Evolutionary conservation across 2,329 filamentous ascomycete genomes (phyloP).

Genomic region (Alternaria gansuensis): DNA sequence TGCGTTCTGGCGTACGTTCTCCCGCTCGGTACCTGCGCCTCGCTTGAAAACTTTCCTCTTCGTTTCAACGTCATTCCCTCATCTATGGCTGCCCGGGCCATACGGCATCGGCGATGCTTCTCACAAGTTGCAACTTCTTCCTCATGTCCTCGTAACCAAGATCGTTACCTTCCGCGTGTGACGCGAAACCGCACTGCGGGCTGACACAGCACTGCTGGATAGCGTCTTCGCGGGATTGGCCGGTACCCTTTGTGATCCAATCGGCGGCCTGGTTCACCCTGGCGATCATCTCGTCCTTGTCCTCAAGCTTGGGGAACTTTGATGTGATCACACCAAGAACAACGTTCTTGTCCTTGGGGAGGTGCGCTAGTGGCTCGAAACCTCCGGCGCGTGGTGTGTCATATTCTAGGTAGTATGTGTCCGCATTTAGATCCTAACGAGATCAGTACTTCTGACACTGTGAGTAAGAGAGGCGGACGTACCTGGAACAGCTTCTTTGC

Average conservation of each 20-base stretch:
- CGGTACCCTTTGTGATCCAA: slow-evolving; percentile 73
- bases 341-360: slow-evolving; percentile 59
- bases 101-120: slow-evolving; percentile 75
- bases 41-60: slow-evolving; percentile 5
- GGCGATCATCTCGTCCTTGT: slow-evolving; percentile 58
- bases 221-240: slow-evolving; percentile 71
- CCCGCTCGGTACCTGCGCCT: slow-evolving; percentile 1
- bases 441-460: slow-evolving; percentile 9
- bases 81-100: slow-evolving; percentile 67
- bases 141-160: slow-evolving; percentile 75
- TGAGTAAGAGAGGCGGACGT: background rate
- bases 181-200: slow-evolving; percentile 62
- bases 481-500: slow-evolving; percentile 55
- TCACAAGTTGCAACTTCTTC: slow-evolving; percentile 75
- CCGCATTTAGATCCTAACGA: slow-evolving; percentile 49
- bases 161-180: slow-evolving; percentile 76
- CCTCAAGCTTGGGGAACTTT: slow-evolving; percentile 58
- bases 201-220: slow-evolving; percentile 66
- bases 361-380: slow-evolving; percentile 57
- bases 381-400: slow-evolving; percentile 60
- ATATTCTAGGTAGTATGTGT: slow-evolving; percentile 56
- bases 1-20: background rate
- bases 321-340: slow-evolving; percentile 59
- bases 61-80: background rate
- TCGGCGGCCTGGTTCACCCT: slow-evolving; percentile 65